Conservation (phyloP, 2,329 filamentous ascomycete genomes). For the Cryphonectria carpinicola region DNA sequence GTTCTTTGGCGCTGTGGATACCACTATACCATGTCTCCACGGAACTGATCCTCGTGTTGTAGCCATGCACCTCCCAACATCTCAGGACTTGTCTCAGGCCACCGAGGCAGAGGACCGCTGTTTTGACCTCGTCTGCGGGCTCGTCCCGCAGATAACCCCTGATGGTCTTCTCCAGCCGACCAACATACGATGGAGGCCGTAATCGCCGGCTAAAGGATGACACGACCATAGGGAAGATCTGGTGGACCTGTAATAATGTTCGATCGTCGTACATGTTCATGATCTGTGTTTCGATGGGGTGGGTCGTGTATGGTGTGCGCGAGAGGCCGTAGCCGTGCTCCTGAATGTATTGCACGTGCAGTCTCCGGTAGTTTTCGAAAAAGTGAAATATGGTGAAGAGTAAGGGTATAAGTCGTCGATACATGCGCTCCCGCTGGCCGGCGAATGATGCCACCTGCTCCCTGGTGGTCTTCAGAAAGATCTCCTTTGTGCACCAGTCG, state of each 20-base stretch:
- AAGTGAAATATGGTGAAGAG: conserved; percentile 71
- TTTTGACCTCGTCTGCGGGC: conserved; percentile 65
- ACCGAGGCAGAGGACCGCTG: conserved; percentile 62
- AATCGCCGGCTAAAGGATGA: conserved; percentile 66
- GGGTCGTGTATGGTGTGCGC: conserved; percentile 59
- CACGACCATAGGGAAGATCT: conserved; percentile 66
- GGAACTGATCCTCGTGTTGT: conserved; percentile 61
- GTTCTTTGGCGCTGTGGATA: conserved; percentile 38
- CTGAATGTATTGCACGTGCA: conserved; percentile 61
- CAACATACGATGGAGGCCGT: conserved; percentile 67
- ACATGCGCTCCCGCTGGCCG: conserved; percentile 66
- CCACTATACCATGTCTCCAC: conserved; percentile 64
- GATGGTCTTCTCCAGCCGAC: conserved; percentile 63
- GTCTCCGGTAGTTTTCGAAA: conserved; percentile 65
- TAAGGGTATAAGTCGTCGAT: conserved; percentile 64
- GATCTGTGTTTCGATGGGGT: conserved; percentile 65
- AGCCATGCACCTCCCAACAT: conserved; percentile 69
- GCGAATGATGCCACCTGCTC: conserved; percentile 60
- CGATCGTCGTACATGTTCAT: conserved; percentile 69
- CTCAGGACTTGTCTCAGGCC: conserved; percentile 65
- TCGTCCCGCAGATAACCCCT: conserved; percentile 67
- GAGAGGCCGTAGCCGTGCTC: conserved; percentile 57
- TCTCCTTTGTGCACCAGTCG: conserved; percentile 67
- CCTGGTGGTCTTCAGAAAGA: conserved; percentile 63
- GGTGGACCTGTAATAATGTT: conserved; percentile 65